Conservation (phyloP, 2,329 filamentous ascomycete species). For the Didymosphaeria variabile region DNA sequence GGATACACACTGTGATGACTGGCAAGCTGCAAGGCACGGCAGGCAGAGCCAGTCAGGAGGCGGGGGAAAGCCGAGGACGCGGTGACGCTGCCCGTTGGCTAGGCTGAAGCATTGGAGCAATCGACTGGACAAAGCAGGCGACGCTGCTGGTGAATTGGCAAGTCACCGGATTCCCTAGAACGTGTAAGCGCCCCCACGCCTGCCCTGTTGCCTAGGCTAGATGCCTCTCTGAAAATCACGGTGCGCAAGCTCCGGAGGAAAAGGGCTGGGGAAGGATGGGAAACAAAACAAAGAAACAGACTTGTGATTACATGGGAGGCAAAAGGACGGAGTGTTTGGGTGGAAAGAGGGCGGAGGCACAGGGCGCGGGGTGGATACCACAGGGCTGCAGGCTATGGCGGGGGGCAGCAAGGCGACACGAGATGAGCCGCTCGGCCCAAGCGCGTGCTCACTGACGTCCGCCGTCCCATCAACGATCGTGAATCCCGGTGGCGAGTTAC, state of each 20-base stretch:
- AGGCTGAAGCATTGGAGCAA: constrained; percentile 35
- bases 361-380: constrained; percentile 8
- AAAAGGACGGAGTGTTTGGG: constrained; percentile 17
- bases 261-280: constrained; percentile 16
- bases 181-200: constrained; percentile 29
- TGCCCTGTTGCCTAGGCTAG: constrained; percentile 34
- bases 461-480: neutral
- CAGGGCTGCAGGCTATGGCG: constrained; percentile 15
- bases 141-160: constrained; percentile 33
- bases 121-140: constrained; percentile 18
- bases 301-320: constrained; percentile 15
- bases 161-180: constrained; percentile 38
- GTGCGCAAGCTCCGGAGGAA: constrained; percentile 9
- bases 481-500: constrained; percentile 7
- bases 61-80: constrained; percentile 9
- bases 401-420: constrained; percentile 18
- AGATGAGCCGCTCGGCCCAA: constrained; percentile 14
- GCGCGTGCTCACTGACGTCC: neutral
- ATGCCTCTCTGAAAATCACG: constrained; percentile 7
- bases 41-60: constrained; percentile 30
- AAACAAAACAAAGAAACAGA: constrained; percentile 15
- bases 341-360: constrained; percentile 15
- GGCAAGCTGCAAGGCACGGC: constrained; percentile 39
- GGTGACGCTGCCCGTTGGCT: constrained; percentile 22
- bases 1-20: constrained; percentile 28